Evolutionary conservation across 495 filamentous ascomycete species (phyloP), one percentile per base, ranked within the genome.

Genomic region (Chaetomidium leptoderma): DNA sequence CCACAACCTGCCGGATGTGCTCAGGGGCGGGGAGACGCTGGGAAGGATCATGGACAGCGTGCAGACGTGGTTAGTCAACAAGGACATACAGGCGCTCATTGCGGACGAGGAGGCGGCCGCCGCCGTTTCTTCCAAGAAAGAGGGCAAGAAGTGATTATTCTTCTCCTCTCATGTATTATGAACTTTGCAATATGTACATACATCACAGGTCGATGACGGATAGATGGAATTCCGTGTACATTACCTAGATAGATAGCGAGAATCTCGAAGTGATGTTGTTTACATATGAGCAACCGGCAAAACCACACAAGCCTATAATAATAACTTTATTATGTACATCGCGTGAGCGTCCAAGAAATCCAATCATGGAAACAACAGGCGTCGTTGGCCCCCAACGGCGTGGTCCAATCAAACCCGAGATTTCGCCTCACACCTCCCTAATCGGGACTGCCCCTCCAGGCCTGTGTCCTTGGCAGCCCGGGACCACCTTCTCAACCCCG

Each of bases 1-100:
- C 14, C 85, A 93, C 68, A 88, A 93, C 70, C 72, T 98, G 53
- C 85, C 88, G 48, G 83, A 87, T 66, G 86, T 97, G 32, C 77
- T 97, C 55, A 80, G 79, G 39, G 89, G 89, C 13, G 86, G 86
- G 13, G 78, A 85, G 53, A 80, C 75, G 1, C 66, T 97, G 43
- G 89, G 89, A 35, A 84, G 78, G 58, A 70, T 96, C 24, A 90
- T 97, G 74, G 83, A 89, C 21, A 92, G 88, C 62, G 87, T 92
- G 27, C 83, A 81, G 59, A 78, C 74, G 7, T 97, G 93, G 93
- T 75, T 93, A 53, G 76, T 78, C 55, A 85, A 90, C 61, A 77
- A 77, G 23, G 93, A 98, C 46, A 82, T 96, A 21, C 81, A 90
- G 70, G 79, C 71, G 16, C 65, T 95, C 66, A 71, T 81, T 16